Evolutionary conservation across 2,329 filamentous ascomycete genomes (phyloP).

Genomic region (Phaeoacremonium minimum): DNA sequence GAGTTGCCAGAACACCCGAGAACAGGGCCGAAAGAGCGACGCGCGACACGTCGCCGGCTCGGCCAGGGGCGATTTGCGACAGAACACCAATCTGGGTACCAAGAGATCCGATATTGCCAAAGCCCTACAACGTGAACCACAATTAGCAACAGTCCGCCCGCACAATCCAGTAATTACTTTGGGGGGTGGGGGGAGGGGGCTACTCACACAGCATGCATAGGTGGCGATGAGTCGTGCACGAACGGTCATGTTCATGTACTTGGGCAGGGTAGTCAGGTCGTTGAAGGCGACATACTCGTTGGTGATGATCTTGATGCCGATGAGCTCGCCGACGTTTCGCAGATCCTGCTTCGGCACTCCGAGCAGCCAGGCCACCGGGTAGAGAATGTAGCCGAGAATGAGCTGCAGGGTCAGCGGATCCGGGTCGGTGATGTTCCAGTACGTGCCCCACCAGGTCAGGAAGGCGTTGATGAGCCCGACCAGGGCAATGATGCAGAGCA

Average conservation of each 20-base stretch:
- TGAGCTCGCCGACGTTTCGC: slow-evolving; percentile 70
- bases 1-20: slow-evolving; percentile 72
- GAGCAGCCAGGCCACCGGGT: slow-evolving; percentile 75
- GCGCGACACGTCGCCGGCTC: slow-evolving; percentile 69
- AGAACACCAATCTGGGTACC: slow-evolving; percentile 89
- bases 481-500: slow-evolving; percentile 80
- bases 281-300: slow-evolving; percentile 79
- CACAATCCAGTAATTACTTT: too few species aligned
- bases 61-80: slow-evolving; percentile 71
- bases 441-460: slow-evolving; percentile 79
- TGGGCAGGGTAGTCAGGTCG: slow-evolving; percentile 39
- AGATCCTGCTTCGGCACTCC: slow-evolving; percentile 67
- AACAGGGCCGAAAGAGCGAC: slow-evolving; percentile 74
- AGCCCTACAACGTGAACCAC: slow-evolving; percentile 37
- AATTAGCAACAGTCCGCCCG: too few species aligned
- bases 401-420: slow-evolving; percentile 70
- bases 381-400: slow-evolving; percentile 73
- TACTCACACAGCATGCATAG: slow-evolving; percentile 68
- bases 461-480: slow-evolving; percentile 72
- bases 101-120: slow-evolving; percentile 82
- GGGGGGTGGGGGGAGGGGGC: slow-evolving; percentile 29
- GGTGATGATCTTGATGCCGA: slow-evolving; percentile 76
- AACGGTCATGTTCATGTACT: slow-evolving; percentile 56
- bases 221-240: slow-evolving; percentile 79
- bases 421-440: slow-evolving; percentile 67